Evolutionary conservation across 2,329 filamentous ascomycete genomes (phyloP).

Genomic region (Trichoderma atrobrunneum): DNA sequence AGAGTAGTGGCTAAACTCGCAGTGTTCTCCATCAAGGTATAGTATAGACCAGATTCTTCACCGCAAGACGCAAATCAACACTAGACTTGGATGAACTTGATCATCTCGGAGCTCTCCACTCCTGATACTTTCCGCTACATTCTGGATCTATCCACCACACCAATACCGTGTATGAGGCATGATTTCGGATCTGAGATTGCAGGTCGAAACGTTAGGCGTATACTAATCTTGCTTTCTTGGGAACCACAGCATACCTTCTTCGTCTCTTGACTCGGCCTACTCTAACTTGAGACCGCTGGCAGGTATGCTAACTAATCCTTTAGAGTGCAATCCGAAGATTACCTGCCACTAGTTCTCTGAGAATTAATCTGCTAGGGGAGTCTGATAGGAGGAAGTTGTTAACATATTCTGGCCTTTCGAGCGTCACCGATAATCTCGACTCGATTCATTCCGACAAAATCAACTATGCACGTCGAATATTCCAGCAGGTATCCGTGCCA

Average conservation of each 20-base stretch:
- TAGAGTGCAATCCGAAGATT: no score
- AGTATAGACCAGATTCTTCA: neutral
- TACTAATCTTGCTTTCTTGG: neutral
- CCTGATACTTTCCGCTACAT: neutral
- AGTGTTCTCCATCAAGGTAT: neutral
- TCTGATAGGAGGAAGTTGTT: neutral
- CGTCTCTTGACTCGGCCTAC: neutral
- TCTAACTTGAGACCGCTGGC: no score
- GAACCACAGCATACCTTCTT: neutral
- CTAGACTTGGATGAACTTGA: neutral
- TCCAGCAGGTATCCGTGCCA: neutral
- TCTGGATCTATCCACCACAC: neutral
- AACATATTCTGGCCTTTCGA: neutral
- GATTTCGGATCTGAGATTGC: neutral
- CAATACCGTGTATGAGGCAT: neutral
- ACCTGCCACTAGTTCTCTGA: neutral
- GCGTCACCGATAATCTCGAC: neutral
- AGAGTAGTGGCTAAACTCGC: no score
- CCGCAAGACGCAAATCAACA: neutral
- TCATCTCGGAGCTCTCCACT: neutral
- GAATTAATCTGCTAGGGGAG: neutral
- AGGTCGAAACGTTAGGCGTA: neutral
- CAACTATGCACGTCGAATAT: neutral
- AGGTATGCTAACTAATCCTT: neutral
- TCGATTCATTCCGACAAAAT: neutral